Percentiles rank a stretch among this genome's conserved stretches.
Evolutionary conservation across 2,329 filamentous ascomycete species (phyloP).

Genomic region (Calycina herbarum): DNA sequence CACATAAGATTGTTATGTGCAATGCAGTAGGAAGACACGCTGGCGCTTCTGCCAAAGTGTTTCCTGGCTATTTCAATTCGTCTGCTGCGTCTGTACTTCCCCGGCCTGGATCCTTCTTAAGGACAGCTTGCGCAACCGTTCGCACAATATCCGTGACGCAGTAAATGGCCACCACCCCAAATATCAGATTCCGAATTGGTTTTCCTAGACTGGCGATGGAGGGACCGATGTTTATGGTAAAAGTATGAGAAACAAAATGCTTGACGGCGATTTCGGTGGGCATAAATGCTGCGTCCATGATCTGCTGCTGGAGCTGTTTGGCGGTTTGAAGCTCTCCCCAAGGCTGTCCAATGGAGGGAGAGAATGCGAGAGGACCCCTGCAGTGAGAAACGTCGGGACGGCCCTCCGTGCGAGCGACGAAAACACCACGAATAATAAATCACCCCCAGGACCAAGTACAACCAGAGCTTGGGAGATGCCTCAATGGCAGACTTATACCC

Average conservation of each 20-base stretch:
- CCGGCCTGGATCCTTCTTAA: conserved; percentile 22
- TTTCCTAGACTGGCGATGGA: conserved; percentile 49
- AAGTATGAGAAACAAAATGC: conserved; percentile 49
- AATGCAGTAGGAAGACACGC: conserved; percentile 9
- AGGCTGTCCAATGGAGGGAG: conserved; percentile 7
- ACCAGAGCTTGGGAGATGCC: conserved; percentile 26
- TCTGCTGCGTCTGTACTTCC: conserved; percentile 14
- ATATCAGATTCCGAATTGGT: conserved; percentile 51
- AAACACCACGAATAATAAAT: neutral
- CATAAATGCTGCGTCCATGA: conserved; percentile 41
- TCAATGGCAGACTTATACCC: conserved; percentile 80
- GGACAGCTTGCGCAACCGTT: conserved; percentile 34
- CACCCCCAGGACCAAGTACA: neutral
- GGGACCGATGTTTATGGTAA: conserved; percentile 51
- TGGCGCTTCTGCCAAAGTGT: conserved; percentile 8
- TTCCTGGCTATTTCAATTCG: conserved; percentile 10
- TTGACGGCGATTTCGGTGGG: conserved; percentile 45
- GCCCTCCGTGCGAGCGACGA: neutral
- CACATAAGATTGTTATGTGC: conserved; percentile 4
- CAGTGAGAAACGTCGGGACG: neutral
- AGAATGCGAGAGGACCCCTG: neutral
- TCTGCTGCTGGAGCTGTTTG: conserved; percentile 1
- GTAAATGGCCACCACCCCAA: conserved; percentile 47
- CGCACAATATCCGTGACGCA: conserved; percentile 42
- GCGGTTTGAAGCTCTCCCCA: conserved; percentile 7